A percentile compares a stretch with the other conserved stretches of the same genome.
These are phyloP conservation scores for Aschersonia sp. DNA, from an alignment of 2,329 filamentous ascomycete species.

Conservation along the genomic window DNA sequence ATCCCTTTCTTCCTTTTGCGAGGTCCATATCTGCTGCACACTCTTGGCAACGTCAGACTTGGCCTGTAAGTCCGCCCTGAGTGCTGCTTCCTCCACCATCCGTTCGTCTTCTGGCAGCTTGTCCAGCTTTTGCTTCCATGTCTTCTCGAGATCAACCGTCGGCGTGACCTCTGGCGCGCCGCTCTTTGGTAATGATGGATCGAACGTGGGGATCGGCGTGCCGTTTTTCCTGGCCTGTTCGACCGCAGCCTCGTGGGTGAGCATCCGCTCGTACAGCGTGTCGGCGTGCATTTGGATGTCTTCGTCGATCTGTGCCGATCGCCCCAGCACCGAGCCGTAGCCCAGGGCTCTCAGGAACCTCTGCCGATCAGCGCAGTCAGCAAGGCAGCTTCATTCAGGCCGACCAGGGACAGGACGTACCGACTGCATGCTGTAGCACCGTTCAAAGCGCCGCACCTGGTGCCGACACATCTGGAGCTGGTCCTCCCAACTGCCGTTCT, in stretches of 20 bases:
- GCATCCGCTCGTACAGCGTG: conserved; percentile 73
- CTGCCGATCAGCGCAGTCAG: conserved; percentile 20
- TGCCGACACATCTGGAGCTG: conserved; percentile 67
- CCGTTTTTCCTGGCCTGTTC: conserved; percentile 52
- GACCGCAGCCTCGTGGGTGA: conserved; percentile 65
- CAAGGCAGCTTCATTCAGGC: too few species aligned
- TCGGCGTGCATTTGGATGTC: conserved; percentile 94
- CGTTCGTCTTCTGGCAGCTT: conserved; percentile 44
- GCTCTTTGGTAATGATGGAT: conserved; percentile 33
- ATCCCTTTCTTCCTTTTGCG: conserved; percentile 41
- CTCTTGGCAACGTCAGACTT: conserved; percentile 43
- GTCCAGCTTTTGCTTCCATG: conserved; percentile 39
- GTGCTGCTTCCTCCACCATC: conserved; percentile 46
- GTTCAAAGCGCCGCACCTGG: conserved; percentile 64
- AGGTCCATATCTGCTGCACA: conserved; percentile 38
- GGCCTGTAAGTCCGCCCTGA: conserved; percentile 46
- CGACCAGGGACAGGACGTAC: conserved; percentile 27
- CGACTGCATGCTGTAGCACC: conserved; percentile 80
- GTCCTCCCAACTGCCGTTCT: conserved; percentile 50
- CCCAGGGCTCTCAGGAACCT: conserved; percentile 84
- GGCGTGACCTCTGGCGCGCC: conserved; percentile 11
- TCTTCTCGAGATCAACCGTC: conserved; percentile 32
- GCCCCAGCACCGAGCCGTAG: conserved; percentile 57
- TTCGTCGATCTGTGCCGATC: conserved; percentile 58
- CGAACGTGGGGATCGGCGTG: conserved; percentile 41